Conservation (phyloP, 2,329 filamentous ascomycete species). For the Magnaporthales sp. region DNA sequence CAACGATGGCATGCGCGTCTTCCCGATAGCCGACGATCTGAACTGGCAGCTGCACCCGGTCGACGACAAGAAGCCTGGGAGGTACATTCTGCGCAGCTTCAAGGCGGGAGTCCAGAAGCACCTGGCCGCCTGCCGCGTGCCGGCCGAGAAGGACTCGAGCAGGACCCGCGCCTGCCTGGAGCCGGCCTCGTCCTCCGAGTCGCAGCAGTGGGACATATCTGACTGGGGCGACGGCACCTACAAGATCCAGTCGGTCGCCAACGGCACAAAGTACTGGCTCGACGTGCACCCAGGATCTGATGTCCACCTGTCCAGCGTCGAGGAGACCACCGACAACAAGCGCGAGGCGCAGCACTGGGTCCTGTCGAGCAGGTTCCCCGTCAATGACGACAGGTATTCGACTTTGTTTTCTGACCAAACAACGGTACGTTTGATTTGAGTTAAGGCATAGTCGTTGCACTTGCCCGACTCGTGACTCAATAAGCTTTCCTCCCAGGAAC, state of each 20-base stretch:
- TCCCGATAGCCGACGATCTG: not conserved
- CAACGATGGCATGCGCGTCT: not conserved
- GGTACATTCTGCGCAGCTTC: constrained; percentile 2
- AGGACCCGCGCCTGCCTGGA: constrained; percentile 3
- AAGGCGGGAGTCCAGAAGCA: not conserved
- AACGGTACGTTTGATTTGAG: not conserved
- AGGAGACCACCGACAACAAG: not conserved
- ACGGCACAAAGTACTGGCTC: constrained; percentile 1
- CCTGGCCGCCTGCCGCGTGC: constrained; percentile 3
- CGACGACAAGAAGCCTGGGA: not conserved
- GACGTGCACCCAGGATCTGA: constrained; percentile 4
- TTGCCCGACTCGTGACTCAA: not conserved
- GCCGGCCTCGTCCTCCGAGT: not conserved
- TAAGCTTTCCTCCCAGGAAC: not conserved
- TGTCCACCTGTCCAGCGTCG: not conserved
- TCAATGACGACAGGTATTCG: constrained; percentile 3
- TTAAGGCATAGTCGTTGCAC: not conserved
- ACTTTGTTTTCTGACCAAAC: not conserved
- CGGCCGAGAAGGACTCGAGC: constrained; percentile 3
- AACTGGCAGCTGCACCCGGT: constrained; percentile 6
- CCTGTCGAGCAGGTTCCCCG: constrained; percentile 1
- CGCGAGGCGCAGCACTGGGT: constrained; percentile 5
- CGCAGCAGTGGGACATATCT: constrained; percentile 4
- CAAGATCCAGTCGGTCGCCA: constrained; percentile 5
- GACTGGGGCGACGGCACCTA: constrained; percentile 2